Conservation (phyloP, 2,329 filamentous ascomycete genomes). For the Thelonectria discophora region DNA sequence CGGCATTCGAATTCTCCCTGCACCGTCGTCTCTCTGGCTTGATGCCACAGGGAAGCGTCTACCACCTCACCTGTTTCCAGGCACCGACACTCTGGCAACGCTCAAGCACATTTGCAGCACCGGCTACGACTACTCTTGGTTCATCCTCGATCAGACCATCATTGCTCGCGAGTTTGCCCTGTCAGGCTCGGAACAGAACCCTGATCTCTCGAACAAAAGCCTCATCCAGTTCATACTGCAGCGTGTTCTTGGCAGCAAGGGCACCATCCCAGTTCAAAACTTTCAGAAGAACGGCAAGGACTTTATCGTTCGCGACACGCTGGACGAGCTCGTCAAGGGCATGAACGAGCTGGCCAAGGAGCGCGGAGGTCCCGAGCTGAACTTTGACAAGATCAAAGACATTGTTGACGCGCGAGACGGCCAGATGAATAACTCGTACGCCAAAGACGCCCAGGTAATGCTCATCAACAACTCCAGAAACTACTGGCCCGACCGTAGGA, state of each 20-base stretch:
- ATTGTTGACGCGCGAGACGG: constrained; percentile 62
- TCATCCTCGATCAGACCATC: constrained; percentile 66
- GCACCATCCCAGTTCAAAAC: constrained; percentile 63
- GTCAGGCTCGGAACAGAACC: constrained; percentile 71
- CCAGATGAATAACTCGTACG: constrained; percentile 64
- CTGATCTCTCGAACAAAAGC: constrained; percentile 67
- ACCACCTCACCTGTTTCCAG: constrained; percentile 65
- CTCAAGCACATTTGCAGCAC: constrained; percentile 68
- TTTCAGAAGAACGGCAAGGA: constrained; percentile 68
- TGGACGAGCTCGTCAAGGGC: constrained; percentile 62
- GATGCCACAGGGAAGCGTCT: constrained; percentile 68
- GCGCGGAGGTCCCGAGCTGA: constrained; percentile 57
- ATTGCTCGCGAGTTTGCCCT: constrained; percentile 69
- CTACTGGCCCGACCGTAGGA: constrained; percentile 63
- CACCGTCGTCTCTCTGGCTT: constrained; percentile 69
- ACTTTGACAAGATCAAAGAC: constrained; percentile 54
- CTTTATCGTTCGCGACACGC: constrained; percentile 66
- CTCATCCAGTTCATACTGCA: constrained; percentile 60
- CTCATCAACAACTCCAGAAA: constrained; percentile 64
- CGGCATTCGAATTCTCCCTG: constrained; percentile 68
- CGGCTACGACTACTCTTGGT: constrained; percentile 71
- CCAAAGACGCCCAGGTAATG: constrained; percentile 70
- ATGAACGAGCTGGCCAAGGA: constrained; percentile 66
- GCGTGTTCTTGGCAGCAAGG: constrained; percentile 62
- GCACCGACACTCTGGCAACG: constrained; percentile 65